Percentiles rank a stretch among this genome's conserved stretches.
phyloP scores from a whole-genome alignment of 1,139 yeast species.

The Yamadazyma friedrichii region DNA sequence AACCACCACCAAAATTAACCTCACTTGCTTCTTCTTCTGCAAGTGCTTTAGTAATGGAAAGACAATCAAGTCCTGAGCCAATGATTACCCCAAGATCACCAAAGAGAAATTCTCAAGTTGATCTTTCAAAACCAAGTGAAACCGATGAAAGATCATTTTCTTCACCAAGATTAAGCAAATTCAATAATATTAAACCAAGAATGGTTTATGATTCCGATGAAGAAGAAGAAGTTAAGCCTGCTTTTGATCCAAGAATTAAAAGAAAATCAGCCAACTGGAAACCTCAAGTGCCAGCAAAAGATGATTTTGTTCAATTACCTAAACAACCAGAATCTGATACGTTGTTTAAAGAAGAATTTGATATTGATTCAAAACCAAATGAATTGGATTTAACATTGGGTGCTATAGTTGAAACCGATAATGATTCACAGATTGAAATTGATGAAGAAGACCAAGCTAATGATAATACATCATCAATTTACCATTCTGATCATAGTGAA shows the following conservation, averaged over 20 bases:
- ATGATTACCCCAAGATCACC: conserved; percentile 17
- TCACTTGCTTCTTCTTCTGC: no score
- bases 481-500: conserved; percentile 27
- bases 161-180: conserved; percentile 14
- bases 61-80: conserved; percentile 6
- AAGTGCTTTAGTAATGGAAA: neutral
- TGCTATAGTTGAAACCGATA: conserved; percentile 39
- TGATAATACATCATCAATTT: conserved; percentile 35
- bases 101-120: conserved; percentile 10
- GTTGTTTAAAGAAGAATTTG: conserved; percentile 5
- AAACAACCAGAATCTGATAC: conserved; percentile 1
- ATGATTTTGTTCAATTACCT: conserved; percentile 6
- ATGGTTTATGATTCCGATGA: conserved; percentile 20
- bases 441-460: conserved; percentile 1
- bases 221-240: conserved; percentile 18
- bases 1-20: conserved; percentile 1
- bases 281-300: conserved; percentile 9
- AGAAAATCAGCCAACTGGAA: conserved; percentile 11
- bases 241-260: conserved; percentile 23
- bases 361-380: conserved; percentile 15
- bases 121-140: conserved; percentile 9
- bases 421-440: conserved; percentile 21
- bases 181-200: conserved; percentile 17
- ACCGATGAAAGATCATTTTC: conserved; percentile 11
- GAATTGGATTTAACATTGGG: conserved; percentile 25